A percentile compares a stretch with the other conserved stretches of the same genome.
phyloP scores from a whole-genome alignment of 2,329 filamentous ascomycete genomes.

The Raffaelea deltoideospora region DNA sequence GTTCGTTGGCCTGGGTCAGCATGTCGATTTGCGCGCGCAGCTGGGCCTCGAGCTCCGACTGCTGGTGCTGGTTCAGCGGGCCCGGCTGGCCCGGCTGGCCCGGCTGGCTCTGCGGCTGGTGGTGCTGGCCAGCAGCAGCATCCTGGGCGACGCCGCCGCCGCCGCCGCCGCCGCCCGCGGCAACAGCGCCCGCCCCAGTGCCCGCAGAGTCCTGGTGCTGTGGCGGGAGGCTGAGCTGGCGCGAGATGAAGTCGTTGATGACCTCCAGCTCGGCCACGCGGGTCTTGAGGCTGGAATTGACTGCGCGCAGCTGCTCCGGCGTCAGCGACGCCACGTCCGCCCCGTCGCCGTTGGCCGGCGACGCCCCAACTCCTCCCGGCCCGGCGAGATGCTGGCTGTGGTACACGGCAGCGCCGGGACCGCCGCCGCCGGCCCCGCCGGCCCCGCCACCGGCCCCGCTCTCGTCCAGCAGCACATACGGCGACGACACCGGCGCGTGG shows the following conservation, averaged over 20 bases:
- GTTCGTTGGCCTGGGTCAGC: conserved; percentile 36
- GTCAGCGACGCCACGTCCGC: conserved; percentile 54
- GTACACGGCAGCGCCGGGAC: conserved; percentile 34
- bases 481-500: conserved; percentile 58
- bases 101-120: conserved; percentile 43
- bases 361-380: conserved; percentile 28
- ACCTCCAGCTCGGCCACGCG: conserved; percentile 89
- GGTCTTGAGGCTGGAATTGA: conserved; percentile 82
- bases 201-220: no score
- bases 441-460: conserved; percentile 52
- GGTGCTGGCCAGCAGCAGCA: not conserved
- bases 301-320: conserved; percentile 64
- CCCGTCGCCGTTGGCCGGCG: conserved; percentile 41
- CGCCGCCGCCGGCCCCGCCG: no score
- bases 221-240: conserved; percentile 57
- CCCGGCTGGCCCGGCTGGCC: conserved; percentile 31
- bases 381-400: conserved; percentile 36
- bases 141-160: conserved; percentile 29
- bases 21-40: conserved; percentile 34
- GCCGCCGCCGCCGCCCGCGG: no score
- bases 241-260: conserved; percentile 73
- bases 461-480: conserved; percentile 61
- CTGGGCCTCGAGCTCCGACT: conserved; percentile 45
- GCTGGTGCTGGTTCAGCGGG: conserved; percentile 10
- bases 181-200: no score